Percentiles rank a stretch among this genome's conserved stretches.
Evolutionary conservation across 2,329 filamentous ascomycete genomes (phyloP).

Genomic region (Fusarium drepaniforme): DNA sequence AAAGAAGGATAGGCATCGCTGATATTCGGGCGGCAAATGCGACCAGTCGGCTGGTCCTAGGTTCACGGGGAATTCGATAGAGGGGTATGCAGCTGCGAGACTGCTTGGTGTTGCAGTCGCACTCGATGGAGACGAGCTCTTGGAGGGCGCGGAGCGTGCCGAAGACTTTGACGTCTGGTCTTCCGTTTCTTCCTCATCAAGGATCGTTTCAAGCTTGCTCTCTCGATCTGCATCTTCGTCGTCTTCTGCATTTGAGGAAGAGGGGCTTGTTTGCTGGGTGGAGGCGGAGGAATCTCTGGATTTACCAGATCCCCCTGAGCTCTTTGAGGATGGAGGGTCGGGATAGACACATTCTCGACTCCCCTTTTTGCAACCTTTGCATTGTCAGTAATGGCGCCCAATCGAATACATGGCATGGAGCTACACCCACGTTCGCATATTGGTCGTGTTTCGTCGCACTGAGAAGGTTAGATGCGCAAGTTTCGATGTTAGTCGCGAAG

Average conservation of each 20-base stretch:
- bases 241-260: constrained; percentile 66
- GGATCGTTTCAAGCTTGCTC: constrained; percentile 63
- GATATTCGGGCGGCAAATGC: constrained; percentile 75
- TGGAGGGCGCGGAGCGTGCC: constrained; percentile 49
- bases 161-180: constrained; percentile 36
- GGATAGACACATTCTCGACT: constrained; percentile 93
- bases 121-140: constrained; percentile 65
- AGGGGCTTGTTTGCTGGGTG: constrained; percentile 61
- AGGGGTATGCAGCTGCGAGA: constrained; percentile 47
- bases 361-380: constrained; percentile 89
- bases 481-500: background rate
- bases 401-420: background rate
- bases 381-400: constrained; percentile 17
- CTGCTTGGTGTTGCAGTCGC: constrained; percentile 56
- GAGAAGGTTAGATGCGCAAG: constrained; percentile 28
- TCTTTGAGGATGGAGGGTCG: constrained; percentile 68
- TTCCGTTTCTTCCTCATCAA: constrained; percentile 66
- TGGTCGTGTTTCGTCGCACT: constrained; percentile 93
- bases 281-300: constrained; percentile 53
- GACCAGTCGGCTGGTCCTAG: constrained; percentile 61
- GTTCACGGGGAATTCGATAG: constrained; percentile 41
- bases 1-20: constrained; percentile 84
- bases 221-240: constrained; percentile 59
- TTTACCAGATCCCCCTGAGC: constrained; percentile 42
- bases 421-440: constrained; percentile 78